Evolutionary conservation across 768 basidiomycete genomes (phyloP).

Genomic region (Lepiota brunneoincarnata): DNA sequence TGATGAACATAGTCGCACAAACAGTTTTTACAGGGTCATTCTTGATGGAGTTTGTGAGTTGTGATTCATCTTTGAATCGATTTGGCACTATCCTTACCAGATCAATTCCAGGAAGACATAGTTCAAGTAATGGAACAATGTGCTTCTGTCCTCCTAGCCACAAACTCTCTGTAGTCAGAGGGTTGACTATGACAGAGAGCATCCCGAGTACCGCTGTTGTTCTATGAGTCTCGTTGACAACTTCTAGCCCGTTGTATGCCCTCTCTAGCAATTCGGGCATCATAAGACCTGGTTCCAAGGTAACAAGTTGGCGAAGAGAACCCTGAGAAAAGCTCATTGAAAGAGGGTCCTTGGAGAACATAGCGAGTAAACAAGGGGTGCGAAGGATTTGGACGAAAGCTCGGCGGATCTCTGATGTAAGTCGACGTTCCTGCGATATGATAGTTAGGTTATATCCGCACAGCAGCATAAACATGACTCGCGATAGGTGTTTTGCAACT

Average conservation of each 20-base stretch:
- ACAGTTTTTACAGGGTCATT: slow-evolving; percentile 82
- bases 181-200: slow-evolving; percentile 72
- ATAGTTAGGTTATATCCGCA: background rate
- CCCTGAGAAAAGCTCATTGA: slow-evolving; percentile 82
- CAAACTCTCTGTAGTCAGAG: slow-evolving; percentile 70
- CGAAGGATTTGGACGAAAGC: slow-evolving; percentile 79
- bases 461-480: slow-evolving; percentile 18
- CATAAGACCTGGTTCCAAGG: slow-evolving; percentile 79
- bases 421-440: slow-evolving; percentile 54
- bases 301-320: slow-evolving; percentile 72
- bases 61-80: background rate
- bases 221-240: slow-evolving; percentile 91
- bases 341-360: slow-evolving; percentile 84
- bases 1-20: slow-evolving; percentile 77
- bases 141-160: slow-evolving; percentile 91
- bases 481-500: slow-evolving; percentile 80
- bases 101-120: slow-evolving; percentile 91
- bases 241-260: slow-evolving; percentile 88
- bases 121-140: slow-evolving; percentile 80
- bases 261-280: slow-evolving; percentile 92
- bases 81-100: slow-evolving; percentile 43
- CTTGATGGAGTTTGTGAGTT: slow-evolving; percentile 29
- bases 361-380: slow-evolving; percentile 85
- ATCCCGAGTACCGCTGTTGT: slow-evolving; percentile 90
- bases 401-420: slow-evolving; percentile 79